Evolutionary conservation across 257 asterid genomes (phyloP).

Genomic region (Solanum medicagineum): DNA sequence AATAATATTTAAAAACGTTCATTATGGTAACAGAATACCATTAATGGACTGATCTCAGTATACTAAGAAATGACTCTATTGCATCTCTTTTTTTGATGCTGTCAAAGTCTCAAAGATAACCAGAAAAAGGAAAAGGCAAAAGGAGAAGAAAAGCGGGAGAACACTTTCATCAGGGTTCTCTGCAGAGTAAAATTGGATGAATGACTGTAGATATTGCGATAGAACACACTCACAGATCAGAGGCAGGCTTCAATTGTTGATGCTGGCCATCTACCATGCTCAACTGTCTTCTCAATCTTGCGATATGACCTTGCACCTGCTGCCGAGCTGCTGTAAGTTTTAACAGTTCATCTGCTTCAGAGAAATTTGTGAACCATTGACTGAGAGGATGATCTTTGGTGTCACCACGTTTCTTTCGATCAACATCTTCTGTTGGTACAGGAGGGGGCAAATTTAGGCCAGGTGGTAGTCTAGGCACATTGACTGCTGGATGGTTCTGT

Average conservation of each 20-base stretch:
- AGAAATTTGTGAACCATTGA: conserved; percentile 78
- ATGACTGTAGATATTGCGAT: conserved; percentile 3
- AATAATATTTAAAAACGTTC: not conserved
- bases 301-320: conserved; percentile 46
- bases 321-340: conserved; percentile 91
- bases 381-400: conserved; percentile 65
- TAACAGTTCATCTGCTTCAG: conserved; percentile 90
- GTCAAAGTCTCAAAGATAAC: not conserved
- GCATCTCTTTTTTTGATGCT: not conserved
- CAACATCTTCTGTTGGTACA: conserved; percentile 52
- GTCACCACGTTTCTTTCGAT: conserved; percentile 46
- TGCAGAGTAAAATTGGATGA: not conserved
- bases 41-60: not conserved
- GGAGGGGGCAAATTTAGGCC: conserved; percentile 21
- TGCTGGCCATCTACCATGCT: not conserved
- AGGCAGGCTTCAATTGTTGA: not conserved
- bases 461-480: conserved; percentile 57
- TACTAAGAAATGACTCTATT: not conserved
- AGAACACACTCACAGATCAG: conserved; percentile 7
- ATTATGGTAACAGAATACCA: not conserved
- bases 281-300: not conserved
- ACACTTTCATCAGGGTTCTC: not conserved
- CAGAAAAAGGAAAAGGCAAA: not conserved
- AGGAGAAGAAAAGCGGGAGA: not conserved
- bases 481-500: conserved; percentile 70